Evolutionary conservation across 176 grass and related monocot species (phyloP), one percentile per base, ranked within the genome.

Genomic region (Musa acuminata): DNA sequence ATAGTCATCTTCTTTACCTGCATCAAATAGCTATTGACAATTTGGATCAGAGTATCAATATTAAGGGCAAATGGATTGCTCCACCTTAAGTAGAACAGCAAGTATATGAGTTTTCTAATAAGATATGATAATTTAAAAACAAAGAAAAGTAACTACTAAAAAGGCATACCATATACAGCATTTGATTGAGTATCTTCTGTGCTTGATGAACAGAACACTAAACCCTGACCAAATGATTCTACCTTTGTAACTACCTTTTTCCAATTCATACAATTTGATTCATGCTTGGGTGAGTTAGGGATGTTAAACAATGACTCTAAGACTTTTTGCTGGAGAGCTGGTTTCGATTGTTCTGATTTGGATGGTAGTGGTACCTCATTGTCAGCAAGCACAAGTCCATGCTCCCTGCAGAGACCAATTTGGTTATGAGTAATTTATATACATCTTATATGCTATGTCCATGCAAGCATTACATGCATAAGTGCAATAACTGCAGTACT

Each of bases 181-280:
- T 60, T 88, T 77, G 78, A 81, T 71, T 83, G 80, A 75, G 72
- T 80, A 74, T 51, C 82, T 75, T 78, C 13, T 64, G 72, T 17
- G 10, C 65, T 73, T 2, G 75, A 23, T 82, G 77, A 75, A 88
- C 72, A 87, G 64, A 82, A 78, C 67, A 79, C 70, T 29, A 82
- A 75, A 17, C 82, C 76, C 63, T 72, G 60, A 51, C 75, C 71
- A 83, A 78, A 83, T 14, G 79, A 66, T 76, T 99, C 80, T 49
- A 99, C 75, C 68, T 87, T 87, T 65, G 87, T 87, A 19, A 84
- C 88, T 0, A 89, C 77, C 76, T 89, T 93, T 72, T 90, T 98
- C 95, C 95, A 98, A 69, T 94, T 73, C 94, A 93, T 87, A 74
- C 67, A 58, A 76, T 62, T 88, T 71, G 95, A 86, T 8, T 88